Evolutionary conservation across 345 rosid species (phyloP).

Genomic region (Arabidopsis arenosa): DNA sequence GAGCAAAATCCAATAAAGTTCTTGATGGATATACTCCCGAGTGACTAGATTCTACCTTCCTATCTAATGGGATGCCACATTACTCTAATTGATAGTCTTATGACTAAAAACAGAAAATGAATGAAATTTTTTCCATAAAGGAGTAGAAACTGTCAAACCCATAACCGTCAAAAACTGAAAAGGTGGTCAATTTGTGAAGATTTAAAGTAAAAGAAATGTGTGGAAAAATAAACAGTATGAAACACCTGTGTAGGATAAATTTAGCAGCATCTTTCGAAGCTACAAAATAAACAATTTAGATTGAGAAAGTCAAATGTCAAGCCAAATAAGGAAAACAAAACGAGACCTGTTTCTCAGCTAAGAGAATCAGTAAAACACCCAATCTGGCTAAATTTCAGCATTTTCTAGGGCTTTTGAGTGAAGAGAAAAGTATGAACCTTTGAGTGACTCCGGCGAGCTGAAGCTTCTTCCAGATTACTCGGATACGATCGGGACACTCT

Average conservation of each 20-base stretch:
- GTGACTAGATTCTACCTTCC: not conserved
- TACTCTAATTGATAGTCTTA: not conserved
- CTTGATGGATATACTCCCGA: not conserved
- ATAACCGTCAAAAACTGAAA: not conserved
- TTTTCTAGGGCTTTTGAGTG: slow-evolving; percentile 28
- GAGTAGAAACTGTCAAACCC: slow-evolving; percentile 33
- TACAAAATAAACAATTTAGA: not conserved
- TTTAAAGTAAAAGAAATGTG: slow-evolving; percentile 5
- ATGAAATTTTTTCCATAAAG: not conserved
- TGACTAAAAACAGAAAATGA: not conserved
- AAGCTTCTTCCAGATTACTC: slow-evolving; percentile 75
- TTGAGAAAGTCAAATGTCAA: not conserved
- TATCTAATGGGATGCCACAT: slow-evolving; percentile 2
- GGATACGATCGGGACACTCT: slow-evolving; percentile 77
- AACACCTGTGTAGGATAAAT: not conserved
- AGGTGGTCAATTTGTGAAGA: not conserved
- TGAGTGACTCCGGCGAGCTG: slow-evolving; percentile 59
- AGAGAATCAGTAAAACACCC: slow-evolving; percentile 2
- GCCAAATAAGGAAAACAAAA: not conserved
- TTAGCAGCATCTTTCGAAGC: not conserved
- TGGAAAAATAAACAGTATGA: not conserved
- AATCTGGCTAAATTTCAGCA: slow-evolving; percentile 1
- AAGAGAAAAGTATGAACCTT: slow-evolving; percentile 47
- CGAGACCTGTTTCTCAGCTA: not conserved
- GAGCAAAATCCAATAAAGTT: not conserved